These are phyloP conservation scores for Nigrospora osmanthi DNA, from an alignment of 2,329 filamentous ascomycete species.

Conservation along the genomic window DNA sequence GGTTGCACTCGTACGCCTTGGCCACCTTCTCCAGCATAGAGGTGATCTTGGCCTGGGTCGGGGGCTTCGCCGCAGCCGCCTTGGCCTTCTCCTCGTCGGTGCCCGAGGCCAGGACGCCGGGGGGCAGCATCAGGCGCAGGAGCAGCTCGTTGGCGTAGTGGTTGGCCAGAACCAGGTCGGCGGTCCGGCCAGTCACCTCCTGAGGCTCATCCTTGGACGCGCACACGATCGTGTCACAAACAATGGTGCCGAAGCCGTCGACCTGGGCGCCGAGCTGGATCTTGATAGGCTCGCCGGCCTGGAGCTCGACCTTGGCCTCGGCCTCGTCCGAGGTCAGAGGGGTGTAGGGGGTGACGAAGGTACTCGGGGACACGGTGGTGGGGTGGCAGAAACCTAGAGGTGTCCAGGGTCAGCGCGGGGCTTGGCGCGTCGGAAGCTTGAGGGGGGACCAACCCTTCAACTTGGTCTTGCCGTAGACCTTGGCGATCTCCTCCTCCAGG, in stretches of 20 bases:
- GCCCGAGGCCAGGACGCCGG: conserved; percentile 74
- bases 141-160: conserved; percentile 95
- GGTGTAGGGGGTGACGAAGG: conserved; percentile 94
- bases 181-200: conserved; percentile 66
- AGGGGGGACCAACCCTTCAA: conserved; percentile 67
- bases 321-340: conserved; percentile 78
- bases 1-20: conserved; percentile 81
- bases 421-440: background rate
- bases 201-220: conserved; percentile 50
- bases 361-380: conserved; percentile 87
- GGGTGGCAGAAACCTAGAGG: conserved; percentile 76
- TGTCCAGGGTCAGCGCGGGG: background rate
- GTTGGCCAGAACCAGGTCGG: conserved; percentile 83
- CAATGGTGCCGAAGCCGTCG: conserved; percentile 91
- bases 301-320: conserved; percentile 73
- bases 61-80: conserved; percentile 73
- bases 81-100: conserved; percentile 95
- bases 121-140: conserved; percentile 81
- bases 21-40: conserved; percentile 83
- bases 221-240: conserved; percentile 86
- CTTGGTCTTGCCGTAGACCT: conserved; percentile 99
- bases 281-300: conserved; percentile 85
- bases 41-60: conserved; percentile 81
- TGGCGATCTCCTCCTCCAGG: conserved; percentile 83
- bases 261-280: conserved; percentile 99